Evolutionary conservation across 805 yeast species (phyloP).

Genomic region (Ogataea angusta): DNA sequence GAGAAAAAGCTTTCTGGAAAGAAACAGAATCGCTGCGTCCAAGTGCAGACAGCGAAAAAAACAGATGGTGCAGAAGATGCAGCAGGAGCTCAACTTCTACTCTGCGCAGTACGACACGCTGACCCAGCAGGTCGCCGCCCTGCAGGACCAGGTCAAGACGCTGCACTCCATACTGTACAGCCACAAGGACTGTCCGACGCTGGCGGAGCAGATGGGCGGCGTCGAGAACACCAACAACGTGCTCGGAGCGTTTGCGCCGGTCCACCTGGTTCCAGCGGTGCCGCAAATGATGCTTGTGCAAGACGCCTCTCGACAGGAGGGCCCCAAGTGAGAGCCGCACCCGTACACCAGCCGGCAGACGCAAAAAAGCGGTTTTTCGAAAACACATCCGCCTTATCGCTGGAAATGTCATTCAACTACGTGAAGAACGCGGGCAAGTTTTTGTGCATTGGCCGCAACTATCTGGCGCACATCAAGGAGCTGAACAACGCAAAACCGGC

Average conservation of each 20-base stretch:
- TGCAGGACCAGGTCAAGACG: constrained; percentile 55
- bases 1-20: constrained; percentile 77
- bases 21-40: constrained; percentile 95
- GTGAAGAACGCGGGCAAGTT: constrained; percentile 68
- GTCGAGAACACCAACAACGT: constrained; percentile 42
- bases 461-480: constrained; percentile 94
- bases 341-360: not conserved
- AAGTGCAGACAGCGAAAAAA: constrained; percentile 95
- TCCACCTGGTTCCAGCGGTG: constrained; percentile 12
- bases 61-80: constrained; percentile 79
- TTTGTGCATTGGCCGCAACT: constrained; percentile 94
- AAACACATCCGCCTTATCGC: not conserved
- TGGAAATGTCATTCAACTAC: constrained; percentile 45
- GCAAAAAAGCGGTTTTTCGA: not conserved
- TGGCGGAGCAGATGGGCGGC: constrained; percentile 45
- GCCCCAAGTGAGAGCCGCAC: not conserved
- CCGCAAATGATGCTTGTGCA: constrained; percentile 1
- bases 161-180: constrained; percentile 45
- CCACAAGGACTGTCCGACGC: constrained; percentile 48
- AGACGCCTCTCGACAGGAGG: constrained; percentile 1
- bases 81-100: constrained; percentile 69
- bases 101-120: constrained; percentile 67
- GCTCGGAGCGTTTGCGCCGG: constrained; percentile 32
- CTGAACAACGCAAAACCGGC: constrained; percentile 76
- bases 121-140: constrained; percentile 51